Base-by-base conservation (phyloP, 169 alveolate species). In the Plasmodium knowlesi region DNA sequence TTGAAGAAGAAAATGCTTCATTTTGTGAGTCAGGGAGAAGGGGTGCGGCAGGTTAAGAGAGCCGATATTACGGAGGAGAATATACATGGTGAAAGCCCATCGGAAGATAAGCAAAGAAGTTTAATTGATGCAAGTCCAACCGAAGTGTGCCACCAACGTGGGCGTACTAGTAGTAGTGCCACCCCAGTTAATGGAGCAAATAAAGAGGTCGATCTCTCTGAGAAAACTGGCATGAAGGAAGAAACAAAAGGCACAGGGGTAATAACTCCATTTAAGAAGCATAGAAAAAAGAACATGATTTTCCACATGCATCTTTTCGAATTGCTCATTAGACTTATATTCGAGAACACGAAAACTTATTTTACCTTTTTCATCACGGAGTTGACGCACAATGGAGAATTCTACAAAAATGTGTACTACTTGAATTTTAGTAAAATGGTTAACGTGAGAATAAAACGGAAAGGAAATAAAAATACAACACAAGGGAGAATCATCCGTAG, bases 271-370 rank as follows among this genome's bases (percentile, higher is more conserved):
- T 25, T 41, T 41, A 83, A 25, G 50, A 83, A 70, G 30, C 74
- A 71, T 71, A 50, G 34, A n/a, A 86, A 86, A 86, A 86, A 76
- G 50, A 74, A 86, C 28, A 86, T 86, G 5, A 86, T 86, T 12
- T 86, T 86, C 50, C 93, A 86, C 80, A 54, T 78, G 16, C 85
- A 74, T 50, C 71, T 86, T 74, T 86, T 86, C 70, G 93, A 86
- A 86, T 53, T 86, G 80, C 28, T 86, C 28, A 57, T 86, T 28
- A 74, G 93, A 70, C 93, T 86, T 30, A 57, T 86, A 86, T 86
- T 86, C 76, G 86, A 86, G 76, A 86, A 86, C 30, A 30, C 93
- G 37, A 86, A 50, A 86, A 86, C 93, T 0, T 86, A 86, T 54
- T 86, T 86, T 86, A 78, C 85, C 19, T 70, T 86, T 86, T 86